phyloP scores from a whole-genome alignment of 2,329 filamentous ascomycete genomes.

The Monilinia fructigena region DNA sequence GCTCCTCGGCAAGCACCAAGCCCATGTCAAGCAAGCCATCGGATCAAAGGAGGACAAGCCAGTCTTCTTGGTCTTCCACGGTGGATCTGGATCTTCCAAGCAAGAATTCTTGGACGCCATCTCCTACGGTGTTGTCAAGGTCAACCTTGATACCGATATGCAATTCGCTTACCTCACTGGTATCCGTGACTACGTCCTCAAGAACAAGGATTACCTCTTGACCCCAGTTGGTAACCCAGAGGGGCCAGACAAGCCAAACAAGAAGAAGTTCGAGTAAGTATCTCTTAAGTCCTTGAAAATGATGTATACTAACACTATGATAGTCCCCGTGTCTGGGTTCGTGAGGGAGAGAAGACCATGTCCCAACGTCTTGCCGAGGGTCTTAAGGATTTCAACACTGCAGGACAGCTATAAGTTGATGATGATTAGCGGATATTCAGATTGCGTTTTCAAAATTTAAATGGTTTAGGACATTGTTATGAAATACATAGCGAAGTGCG shows the following conservation, averaged over 20 bases:
- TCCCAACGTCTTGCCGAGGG: conserved; percentile 73
- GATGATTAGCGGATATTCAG: conserved; percentile 6
- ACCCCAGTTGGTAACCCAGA: conserved; percentile 92
- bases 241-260: conserved; percentile 96
- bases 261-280: conserved; percentile 76
- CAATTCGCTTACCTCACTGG: conserved; percentile 91
- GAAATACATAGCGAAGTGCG: conserved; percentile 17
- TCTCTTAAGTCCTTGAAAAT: background rate
- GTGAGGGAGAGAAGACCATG: conserved; percentile 98
- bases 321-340: conserved; percentile 70
- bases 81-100: conserved; percentile 88
- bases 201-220: conserved; percentile 92
- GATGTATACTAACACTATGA: conserved; percentile 4
- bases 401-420: conserved; percentile 65
- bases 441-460: conserved; percentile 17
- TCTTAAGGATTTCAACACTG: conserved; percentile 88
- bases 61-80: conserved; percentile 99
- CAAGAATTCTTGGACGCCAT: conserved; percentile 89
- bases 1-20: conserved; percentile 95
- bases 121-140: conserved; percentile 93
- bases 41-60: conserved; percentile 76
- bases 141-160: conserved; percentile 98
- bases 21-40: conserved; percentile 80
- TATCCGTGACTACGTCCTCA: conserved; percentile 90
- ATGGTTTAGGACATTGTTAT: conserved; percentile 23